phyloP scores from a whole-genome alignment of 306 rosid genomes.

The Vigna angularis region DNA sequence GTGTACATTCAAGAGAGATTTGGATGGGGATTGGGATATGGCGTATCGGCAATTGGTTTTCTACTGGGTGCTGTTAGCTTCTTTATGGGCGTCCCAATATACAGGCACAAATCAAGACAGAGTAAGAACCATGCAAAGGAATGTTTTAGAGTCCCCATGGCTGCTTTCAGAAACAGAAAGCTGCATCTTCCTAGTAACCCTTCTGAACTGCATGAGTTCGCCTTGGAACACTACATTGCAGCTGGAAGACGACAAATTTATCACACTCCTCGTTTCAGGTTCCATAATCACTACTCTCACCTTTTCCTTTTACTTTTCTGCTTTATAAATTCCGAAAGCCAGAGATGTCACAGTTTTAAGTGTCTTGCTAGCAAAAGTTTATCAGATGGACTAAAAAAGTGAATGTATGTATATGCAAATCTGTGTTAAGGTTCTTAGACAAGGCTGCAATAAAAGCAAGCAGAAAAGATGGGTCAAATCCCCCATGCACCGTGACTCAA shows the following conservation, averaged over 20 bases:
- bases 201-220: constrained; percentile 66
- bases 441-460: constrained; percentile 70
- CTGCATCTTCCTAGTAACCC: constrained; percentile 56
- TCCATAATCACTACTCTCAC: not conserved
- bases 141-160: constrained; percentile 50
- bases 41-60: constrained; percentile 65
- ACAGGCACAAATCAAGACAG: constrained; percentile 68
- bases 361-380: too few relatives aligned
- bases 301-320: constrained; percentile 10
- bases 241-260: constrained; percentile 57
- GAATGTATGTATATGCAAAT: not conserved
- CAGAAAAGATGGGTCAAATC: constrained; percentile 30
- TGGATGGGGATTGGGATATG: constrained; percentile 84
- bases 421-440: constrained; percentile 64
- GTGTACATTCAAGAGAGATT: constrained; percentile 79
- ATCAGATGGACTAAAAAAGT: too few relatives aligned
- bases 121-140: constrained; percentile 54
- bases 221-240: constrained; percentile 49
- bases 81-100: constrained; percentile 65
- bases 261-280: constrained; percentile 73
- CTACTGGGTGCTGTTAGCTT: constrained; percentile 56
- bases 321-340: too few relatives aligned
- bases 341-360: too few relatives aligned
- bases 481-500: constrained; percentile 67
- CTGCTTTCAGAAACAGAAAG: constrained; percentile 63